Evolutionary conservation across 1,139 yeast species (phyloP).

Genomic region (Taphrina populina): DNA sequence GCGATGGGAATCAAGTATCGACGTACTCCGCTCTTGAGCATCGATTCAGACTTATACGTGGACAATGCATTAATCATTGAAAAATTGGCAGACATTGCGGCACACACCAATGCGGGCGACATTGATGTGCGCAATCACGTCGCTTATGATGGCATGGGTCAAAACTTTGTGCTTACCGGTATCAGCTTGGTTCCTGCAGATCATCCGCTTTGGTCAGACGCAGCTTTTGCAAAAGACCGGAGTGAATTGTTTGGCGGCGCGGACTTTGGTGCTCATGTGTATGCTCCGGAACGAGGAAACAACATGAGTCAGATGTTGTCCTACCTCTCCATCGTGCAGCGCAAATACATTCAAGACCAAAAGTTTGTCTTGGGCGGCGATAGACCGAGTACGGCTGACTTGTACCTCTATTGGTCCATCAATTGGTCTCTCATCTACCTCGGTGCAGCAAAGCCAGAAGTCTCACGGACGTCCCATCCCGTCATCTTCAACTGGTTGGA

Average conservation of each 20-base stretch:
- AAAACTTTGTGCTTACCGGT: conserved; percentile 1
- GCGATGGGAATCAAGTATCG: conserved; percentile 21
- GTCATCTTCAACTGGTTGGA: conserved; percentile 19
- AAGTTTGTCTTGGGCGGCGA: conserved; percentile 28
- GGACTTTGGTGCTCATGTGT: conserved; percentile 5
- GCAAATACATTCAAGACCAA: conserved; percentile 5
- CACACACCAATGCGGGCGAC: conserved; percentile 11
- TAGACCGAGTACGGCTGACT: conserved; percentile 25
- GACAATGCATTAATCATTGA: conserved; percentile 20
- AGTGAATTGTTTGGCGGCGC: conserved; percentile 12
- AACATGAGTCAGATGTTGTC: conserved; percentile 3
- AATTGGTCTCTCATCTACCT: conserved; percentile 13
- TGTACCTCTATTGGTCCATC: conserved; percentile 24
- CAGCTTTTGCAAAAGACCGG: conserved; percentile 23
- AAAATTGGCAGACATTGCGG: conserved; percentile 28
- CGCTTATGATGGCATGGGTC: conserved; percentile 4
- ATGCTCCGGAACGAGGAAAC: conserved; percentile 5
- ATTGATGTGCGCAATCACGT: conserved; percentile 22
- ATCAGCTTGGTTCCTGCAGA: conserved; percentile 18
- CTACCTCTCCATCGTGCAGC: conserved; percentile 8
- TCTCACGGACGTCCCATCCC: conserved; percentile 10
- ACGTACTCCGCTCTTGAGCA: conserved; percentile 22
- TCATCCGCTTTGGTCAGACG: conserved; percentile 1
- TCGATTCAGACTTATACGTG: conserved; percentile 30
- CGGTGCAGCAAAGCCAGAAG: conserved; percentile 17